Evolutionary conservation across 805 yeast species (phyloP).

Genomic region (Novakomyces olei): DNA sequence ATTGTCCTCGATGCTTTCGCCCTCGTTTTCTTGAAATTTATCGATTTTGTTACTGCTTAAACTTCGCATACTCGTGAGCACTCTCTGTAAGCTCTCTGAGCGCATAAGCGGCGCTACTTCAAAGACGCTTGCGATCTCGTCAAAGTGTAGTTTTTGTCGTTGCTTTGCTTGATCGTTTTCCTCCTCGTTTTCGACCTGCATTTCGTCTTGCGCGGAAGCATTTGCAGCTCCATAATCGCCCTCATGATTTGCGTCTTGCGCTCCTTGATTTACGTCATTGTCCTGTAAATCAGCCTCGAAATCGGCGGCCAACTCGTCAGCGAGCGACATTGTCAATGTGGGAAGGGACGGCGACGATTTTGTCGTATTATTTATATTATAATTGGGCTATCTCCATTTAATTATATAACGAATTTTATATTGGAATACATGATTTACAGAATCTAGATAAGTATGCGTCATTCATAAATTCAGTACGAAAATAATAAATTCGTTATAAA

Average conservation of each 20-base stretch:
- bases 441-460: too few species aligned
- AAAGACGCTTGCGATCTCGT: conserved; percentile 6
- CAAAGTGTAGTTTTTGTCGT: conserved; percentile 5
- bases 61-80: not conserved
- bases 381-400: too few species aligned
- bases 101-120: not conserved
- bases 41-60: conserved; percentile 4
- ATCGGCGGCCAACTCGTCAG: conserved; percentile 21
- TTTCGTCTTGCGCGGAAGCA: not conserved
- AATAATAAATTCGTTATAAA: too few species aligned
- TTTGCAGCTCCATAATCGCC: too few species aligned
- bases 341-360: too few species aligned
- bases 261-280: conserved; percentile 5
- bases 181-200: conserved; percentile 6
- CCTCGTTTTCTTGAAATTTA: conserved; percentile 2
- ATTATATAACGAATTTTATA: too few species aligned
- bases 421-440: too few species aligned
- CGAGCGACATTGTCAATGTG: conserved; percentile 17
- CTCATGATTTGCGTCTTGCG: conserved; percentile 13
- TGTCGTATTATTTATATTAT: too few species aligned
- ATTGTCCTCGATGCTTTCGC: conserved; percentile 13
- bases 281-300: conserved; percentile 7
- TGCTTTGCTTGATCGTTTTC: conserved; percentile 6
- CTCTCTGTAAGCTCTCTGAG: not conserved
- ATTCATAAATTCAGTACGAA: too few species aligned